A percentile compares a stretch with the other conserved stretches of the same genome.
phyloP scores from a whole-genome alignment of 495 filamentous ascomycete species.

The Glonium stellatum region DNA sequence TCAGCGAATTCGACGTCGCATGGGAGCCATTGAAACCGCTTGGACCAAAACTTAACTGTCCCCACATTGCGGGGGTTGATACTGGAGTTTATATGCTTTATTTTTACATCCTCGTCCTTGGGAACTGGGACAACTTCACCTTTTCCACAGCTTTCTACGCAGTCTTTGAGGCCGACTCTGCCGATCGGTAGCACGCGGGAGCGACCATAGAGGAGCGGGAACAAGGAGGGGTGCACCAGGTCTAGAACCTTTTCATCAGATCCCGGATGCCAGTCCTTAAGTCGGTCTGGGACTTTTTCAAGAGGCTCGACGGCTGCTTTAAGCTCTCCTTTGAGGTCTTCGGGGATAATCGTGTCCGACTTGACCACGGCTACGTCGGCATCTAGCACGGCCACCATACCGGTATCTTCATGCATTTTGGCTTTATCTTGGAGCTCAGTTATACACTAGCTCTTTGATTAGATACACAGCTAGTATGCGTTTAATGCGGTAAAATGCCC shows the following conservation, averaged over 20 bases:
- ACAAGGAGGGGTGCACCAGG: constrained; percentile 42
- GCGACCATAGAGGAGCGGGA: constrained; percentile 41
- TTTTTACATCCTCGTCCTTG: constrained; percentile 13
- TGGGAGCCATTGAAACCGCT: constrained; percentile 39
- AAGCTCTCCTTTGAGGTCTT: constrained; percentile 36
- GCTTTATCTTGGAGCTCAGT: constrained; percentile 32
- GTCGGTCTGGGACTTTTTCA: constrained; percentile 4
- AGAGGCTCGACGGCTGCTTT: constrained; percentile 17
- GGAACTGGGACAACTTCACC: constrained; percentile 33
- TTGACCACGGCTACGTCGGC: constrained; percentile 31
- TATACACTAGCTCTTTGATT: constrained; percentile 21
- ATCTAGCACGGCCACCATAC: constrained; percentile 14
- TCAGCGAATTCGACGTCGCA: constrained; percentile 33
- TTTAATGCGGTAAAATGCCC: background rate
- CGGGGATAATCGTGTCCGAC: constrained; percentile 24
- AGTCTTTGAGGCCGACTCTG: constrained; percentile 31
- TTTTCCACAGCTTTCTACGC: constrained; percentile 27
- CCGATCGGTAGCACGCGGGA: constrained; percentile 33
- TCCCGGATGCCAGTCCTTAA: constrained; percentile 27
- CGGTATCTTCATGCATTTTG: constrained; percentile 11
- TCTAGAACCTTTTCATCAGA: constrained; percentile 28
- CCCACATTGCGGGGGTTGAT: too few species aligned
- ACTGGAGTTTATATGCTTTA: background rate
- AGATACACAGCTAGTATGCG: background rate
- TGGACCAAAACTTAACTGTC: constrained; percentile 39